Percentiles rank a stretch among this genome's conserved stretches.
Evolutionary conservation across 2,329 filamentous ascomycete species (phyloP).

Genomic region (Aspergillus fijiensis): DNA sequence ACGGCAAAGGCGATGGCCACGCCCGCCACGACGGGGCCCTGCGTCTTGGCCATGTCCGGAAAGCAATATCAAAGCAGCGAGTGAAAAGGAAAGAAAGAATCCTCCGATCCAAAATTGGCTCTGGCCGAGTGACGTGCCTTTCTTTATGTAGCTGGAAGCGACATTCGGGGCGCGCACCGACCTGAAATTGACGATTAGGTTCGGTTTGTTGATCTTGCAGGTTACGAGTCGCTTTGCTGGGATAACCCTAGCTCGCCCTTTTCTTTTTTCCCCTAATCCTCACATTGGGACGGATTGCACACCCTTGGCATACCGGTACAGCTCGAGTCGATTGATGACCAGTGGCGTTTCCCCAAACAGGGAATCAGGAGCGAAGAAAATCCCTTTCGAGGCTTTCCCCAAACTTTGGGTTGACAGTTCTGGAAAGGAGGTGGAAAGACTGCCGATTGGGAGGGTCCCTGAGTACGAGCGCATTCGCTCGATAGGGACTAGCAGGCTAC

Average conservation of each 20-base stretch:
- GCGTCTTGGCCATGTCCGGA: conserved; percentile 27
- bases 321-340: not conserved
- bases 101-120: not conserved
- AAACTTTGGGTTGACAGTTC: not conserved
- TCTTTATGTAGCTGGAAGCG: not conserved
- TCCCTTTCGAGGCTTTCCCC: not conserved
- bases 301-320: not conserved
- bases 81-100: conserved; percentile 2
- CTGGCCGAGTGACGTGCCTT: not conserved
- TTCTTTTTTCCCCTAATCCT: not conserved
- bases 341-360: conserved; percentile 1
- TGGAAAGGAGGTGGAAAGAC: not conserved
- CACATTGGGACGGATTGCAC: not conserved
- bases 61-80: conserved; percentile 1
- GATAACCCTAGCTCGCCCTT: not conserved
- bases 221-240: not conserved
- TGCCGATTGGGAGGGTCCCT: not conserved
- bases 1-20: conserved; percentile 41
- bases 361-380: not conserved
- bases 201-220: not conserved
- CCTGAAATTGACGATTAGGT: not conserved
- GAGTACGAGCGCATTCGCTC: not conserved
- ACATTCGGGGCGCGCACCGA: not conserved
- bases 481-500: not conserved
- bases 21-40: conserved; percentile 35